phyloP scores from a whole-genome alignment of 2,329 filamentous ascomycete genomes.

The Penicillium sp. region DNA sequence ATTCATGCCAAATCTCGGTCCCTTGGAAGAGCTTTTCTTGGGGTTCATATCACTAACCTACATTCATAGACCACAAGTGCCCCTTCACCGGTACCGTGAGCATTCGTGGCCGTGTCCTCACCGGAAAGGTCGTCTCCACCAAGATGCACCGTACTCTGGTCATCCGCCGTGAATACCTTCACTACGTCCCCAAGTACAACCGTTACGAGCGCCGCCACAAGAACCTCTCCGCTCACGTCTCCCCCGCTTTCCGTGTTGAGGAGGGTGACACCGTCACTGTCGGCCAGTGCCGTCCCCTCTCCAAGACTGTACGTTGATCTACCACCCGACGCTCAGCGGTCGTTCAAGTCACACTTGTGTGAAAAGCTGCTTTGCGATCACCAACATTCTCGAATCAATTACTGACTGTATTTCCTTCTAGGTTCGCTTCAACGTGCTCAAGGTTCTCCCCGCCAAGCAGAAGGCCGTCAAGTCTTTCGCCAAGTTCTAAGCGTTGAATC shows the following conservation, averaged over 20 bases:
- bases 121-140: conserved; percentile 97
- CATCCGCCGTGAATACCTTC: conserved; percentile 99
- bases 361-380: too few species aligned
- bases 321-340: neutral
- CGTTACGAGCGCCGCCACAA: conserved; percentile 99
- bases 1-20: conserved; percentile 12
- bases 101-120: conserved; percentile 99
- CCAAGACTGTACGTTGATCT: conserved; percentile 87
- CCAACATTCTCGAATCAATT: neutral
- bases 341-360: neutral
- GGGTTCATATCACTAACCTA: conserved; percentile 28
- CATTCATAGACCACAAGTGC: conserved; percentile 94
- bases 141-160: conserved; percentile 99
- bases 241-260: conserved; percentile 99
- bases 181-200: conserved; percentile 99
- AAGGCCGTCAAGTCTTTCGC: conserved; percentile 82
- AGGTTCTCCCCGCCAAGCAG: conserved; percentile 78
- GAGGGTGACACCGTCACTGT: conserved; percentile 99
- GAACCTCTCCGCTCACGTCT: conserved; percentile 99
- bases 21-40: neutral
- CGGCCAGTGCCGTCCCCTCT: conserved; percentile 98
- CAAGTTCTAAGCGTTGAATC: conserved; percentile 79
- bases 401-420: conserved; percentile 42
- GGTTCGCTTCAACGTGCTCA: conserved; percentile 99
- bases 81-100: conserved; percentile 88